These are phyloP conservation scores for Gossypium stocksii DNA, from an alignment of 345 rosid species.

Conservation along the genomic window DNA sequence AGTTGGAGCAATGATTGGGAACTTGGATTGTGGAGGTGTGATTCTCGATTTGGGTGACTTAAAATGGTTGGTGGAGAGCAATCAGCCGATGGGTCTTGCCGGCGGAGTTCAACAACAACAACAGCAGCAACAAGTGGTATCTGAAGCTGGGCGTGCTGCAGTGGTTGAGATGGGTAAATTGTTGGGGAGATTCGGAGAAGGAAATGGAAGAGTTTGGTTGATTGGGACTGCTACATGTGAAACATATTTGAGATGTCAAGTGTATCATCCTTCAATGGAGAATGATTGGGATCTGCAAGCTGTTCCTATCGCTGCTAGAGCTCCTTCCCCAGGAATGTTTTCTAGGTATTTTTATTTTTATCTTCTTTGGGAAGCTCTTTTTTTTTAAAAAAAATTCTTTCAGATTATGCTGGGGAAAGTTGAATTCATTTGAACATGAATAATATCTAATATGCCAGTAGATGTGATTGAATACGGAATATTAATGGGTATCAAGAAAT, in stretches of 20 bases:
- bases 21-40: slow-evolving; percentile 48
- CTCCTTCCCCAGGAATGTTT: slow-evolving; percentile 50
- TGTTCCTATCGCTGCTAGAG: slow-evolving; percentile 69
- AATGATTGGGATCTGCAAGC: slow-evolving; percentile 95
- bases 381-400: background rate
- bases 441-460: background rate
- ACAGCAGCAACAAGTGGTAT: slow-evolving; percentile 30
- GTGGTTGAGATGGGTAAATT: slow-evolving; percentile 56
- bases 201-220: slow-evolving; percentile 59
- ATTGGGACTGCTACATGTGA: slow-evolving; percentile 96
- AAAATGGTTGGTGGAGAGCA: slow-evolving; percentile 75
- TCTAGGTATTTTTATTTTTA: slow-evolving; percentile 42
- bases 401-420: background rate
- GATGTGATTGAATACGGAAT: background rate
- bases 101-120: slow-evolving; percentile 31
- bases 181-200: slow-evolving; percentile 21
- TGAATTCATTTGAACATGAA: slow-evolving; percentile 1
- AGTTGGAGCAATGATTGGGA: slow-evolving; percentile 47
- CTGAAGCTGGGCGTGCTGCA: slow-evolving; percentile 42
- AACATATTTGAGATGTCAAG: slow-evolving; percentile 7
- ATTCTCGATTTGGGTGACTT: slow-evolving; percentile 85
- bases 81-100: slow-evolving; percentile 22
- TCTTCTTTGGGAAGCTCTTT: background rate
- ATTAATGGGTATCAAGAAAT: background rate
- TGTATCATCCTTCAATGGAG: slow-evolving; percentile 49